Evolutionary conservation across 148 eudicot species (phyloP), one percentile per base, ranked within the genome.

Genomic region (Polygonum maritimum): DNA sequence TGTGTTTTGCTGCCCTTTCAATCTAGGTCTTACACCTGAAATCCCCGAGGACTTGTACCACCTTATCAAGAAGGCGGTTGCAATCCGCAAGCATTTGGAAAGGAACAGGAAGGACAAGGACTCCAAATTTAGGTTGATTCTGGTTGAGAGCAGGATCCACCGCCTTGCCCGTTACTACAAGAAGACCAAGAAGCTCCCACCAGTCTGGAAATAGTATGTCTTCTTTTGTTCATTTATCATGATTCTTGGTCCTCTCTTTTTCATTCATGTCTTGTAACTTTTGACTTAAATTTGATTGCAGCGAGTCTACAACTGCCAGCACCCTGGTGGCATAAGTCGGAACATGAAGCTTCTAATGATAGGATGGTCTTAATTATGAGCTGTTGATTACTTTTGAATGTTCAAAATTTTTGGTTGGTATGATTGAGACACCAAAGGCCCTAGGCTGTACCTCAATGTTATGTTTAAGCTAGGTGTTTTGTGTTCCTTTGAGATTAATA

Each of bases 51-150:
- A 83, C 78, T 62, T 83, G 51, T 83, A 83, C 76, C 85, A 83
- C 76, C 65, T 83, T 48, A 83, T 83, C 52, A 83, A 83, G 85
- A 83, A 83, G 79, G 85, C 85, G 2, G 85, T 83, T 72, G 85
- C 85, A 0, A 83, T 83, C 48, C 60, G 85, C 45, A 83, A 83
- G 76, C 85, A 83, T 75, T 36, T 83, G 75, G 83, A 83, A 78
- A 83, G 85, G 83, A 83, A 83, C 78, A 83, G 85, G 81, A 83
- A 83, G 78, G 83, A 80, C 57, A 83, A 83, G 70, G 83, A 83
- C 49, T 83, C 85, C 63, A 83, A 83, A 76, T 83, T 83, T 48
- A 80, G 85, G 75, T 70, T 83, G 67, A 83, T 83, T 76, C 80
- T 83, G 2, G 85, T 83, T 14, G 85, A 83, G 78, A 83, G 85